Base-by-base conservation (phyloP, 495 filamentous ascomycete genomes). In the Pseudomonodictys pantanalensis region DNA sequence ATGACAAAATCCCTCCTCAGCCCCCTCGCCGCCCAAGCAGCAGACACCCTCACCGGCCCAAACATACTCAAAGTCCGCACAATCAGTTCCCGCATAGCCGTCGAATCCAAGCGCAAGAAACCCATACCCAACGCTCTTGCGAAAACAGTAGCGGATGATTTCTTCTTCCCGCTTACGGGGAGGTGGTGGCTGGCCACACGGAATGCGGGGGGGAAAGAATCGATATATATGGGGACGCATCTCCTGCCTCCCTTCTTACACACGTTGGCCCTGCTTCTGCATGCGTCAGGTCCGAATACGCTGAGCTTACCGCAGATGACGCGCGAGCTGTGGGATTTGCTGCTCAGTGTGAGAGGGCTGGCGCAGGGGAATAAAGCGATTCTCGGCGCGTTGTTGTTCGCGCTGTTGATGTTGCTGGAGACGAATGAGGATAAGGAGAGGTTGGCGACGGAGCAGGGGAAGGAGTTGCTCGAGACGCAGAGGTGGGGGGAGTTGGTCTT, bases 61-160 rank as follows among this genome's bases (percentile, higher is more conserved):
- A 84, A 89, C 60, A 83, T 85, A 4, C 83, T 97, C 32, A 96
- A 96, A 76, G 83, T 96, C 49, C 83, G 86, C 50, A 89, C 83
- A 17, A 90, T 91, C 73, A 87, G 84, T 25, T 83, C 83, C 0
- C 81, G 88, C 18, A 84, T 90, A 75, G 82, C 81, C 42, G 83
- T 86, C 18, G 82, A 87, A 68, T 81, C 80, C 56, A 83, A 84
- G 30, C 82, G 86, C 10, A 75, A 83, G 52, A 85, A 84, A 60
- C 78, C 83, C 0, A 86, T 85, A 24, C 79, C 86, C 5, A 96
- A 92, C 66, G 83, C 84, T 18, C 81, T 95, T 1, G 84, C 91
- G 29, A 81, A 83, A 23, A 77, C 96, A 29, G 81, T 96, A 38
- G 76, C 79, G 0, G 78, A 86, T 0, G 83, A 83, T 6, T 93